These are phyloP conservation scores for Lodderomyces theae DNA, from an alignment of 1,139 yeast genomes.

Conservation along the genomic window DNA sequence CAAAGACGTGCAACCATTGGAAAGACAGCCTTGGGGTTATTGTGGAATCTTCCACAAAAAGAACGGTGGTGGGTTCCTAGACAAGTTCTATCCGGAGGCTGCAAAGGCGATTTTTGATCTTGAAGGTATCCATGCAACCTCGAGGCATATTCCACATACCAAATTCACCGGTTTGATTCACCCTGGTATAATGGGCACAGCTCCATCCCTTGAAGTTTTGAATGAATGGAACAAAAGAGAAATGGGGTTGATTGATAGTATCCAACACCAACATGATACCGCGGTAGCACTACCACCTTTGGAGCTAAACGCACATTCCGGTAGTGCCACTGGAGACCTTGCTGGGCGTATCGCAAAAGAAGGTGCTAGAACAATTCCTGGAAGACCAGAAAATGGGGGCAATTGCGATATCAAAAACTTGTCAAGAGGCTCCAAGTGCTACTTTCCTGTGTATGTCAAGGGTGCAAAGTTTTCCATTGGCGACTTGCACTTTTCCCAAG, in stretches of 20 bases:
- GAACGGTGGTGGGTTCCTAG: slow-evolving; percentile 52
- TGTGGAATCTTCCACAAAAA: slow-evolving; percentile 45
- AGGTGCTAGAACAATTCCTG: slow-evolving; percentile 53
- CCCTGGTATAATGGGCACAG: slow-evolving; percentile 51
- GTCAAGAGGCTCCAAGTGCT: slow-evolving; percentile 47
- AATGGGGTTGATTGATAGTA: slow-evolving; percentile 24
- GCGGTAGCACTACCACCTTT: slow-evolving; percentile 44
- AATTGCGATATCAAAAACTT: slow-evolving; percentile 51
- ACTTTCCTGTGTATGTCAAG: slow-evolving; percentile 44
- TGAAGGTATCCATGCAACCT: slow-evolving; percentile 47
- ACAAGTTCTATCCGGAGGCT: slow-evolving; percentile 45
- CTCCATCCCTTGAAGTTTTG: slow-evolving; percentile 42
- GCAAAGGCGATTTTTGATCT: slow-evolving; percentile 53
- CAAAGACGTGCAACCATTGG: slow-evolving; percentile 50
- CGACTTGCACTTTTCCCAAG: slow-evolving; percentile 50
- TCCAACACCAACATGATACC: slow-evolving; percentile 29
- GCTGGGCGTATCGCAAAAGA: slow-evolving; percentile 29
- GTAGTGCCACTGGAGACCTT: slow-evolving; percentile 26
- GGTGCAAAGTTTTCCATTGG: slow-evolving; percentile 50
- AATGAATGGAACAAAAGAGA: slow-evolving; percentile 46
- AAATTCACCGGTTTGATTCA: slow-evolving; percentile 44
- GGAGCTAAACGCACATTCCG: slow-evolving; percentile 35
- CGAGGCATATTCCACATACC: slow-evolving; percentile 49
- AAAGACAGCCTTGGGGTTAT: slow-evolving; percentile 53
- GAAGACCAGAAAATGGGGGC: slow-evolving; percentile 52